These are phyloP conservation scores for Yamadazyma laniorum DNA, from an alignment of 805 yeast species.

Conservation along the genomic window DNA sequence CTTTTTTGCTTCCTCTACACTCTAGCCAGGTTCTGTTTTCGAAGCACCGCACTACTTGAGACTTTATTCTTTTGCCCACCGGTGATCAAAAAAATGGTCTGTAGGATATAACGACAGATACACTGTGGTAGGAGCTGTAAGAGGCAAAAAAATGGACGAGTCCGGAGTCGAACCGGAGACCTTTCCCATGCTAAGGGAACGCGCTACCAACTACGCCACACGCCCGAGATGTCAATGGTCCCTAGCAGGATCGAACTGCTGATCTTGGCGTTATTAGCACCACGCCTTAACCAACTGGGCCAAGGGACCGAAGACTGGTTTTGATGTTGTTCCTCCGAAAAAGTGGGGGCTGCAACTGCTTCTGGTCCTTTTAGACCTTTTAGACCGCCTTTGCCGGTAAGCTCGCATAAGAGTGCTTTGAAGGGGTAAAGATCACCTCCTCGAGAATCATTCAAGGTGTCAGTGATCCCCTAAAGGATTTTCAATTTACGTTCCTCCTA, in stretches of 20 bases:
- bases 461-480: too few species aligned
- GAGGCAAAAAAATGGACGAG: conserved; percentile 34
- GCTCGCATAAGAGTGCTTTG: not conserved
- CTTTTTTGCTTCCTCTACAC: too few species aligned
- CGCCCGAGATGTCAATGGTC: conserved; percentile 51
- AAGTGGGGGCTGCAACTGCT: not conserved
- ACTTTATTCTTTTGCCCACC: not conserved
- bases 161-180: conserved; percentile 48
- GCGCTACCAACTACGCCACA: conserved; percentile 52
- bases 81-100: not conserved
- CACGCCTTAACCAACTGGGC: conserved; percentile 56
- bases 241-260: conserved; percentile 89
- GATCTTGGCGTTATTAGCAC: conserved; percentile 63
- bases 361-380: not conserved
- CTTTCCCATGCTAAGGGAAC: conserved; percentile 50
- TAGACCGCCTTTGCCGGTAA: not conserved
- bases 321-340: not conserved
- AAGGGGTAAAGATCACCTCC: not conserved
- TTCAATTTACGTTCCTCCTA: too few species aligned
- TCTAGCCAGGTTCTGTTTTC: not conserved
- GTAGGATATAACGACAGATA: not conserved
- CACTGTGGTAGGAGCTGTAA: not conserved
- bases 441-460: too few species aligned
- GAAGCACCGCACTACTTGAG: not conserved
- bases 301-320: conserved; percentile 39